A percentile compares a stretch with the other conserved stretches of the same genome.
These are phyloP conservation scores for Luzula sylvatica DNA, from an alignment of 176 grass and related monocot genomes.

Conservation along the genomic window DNA sequence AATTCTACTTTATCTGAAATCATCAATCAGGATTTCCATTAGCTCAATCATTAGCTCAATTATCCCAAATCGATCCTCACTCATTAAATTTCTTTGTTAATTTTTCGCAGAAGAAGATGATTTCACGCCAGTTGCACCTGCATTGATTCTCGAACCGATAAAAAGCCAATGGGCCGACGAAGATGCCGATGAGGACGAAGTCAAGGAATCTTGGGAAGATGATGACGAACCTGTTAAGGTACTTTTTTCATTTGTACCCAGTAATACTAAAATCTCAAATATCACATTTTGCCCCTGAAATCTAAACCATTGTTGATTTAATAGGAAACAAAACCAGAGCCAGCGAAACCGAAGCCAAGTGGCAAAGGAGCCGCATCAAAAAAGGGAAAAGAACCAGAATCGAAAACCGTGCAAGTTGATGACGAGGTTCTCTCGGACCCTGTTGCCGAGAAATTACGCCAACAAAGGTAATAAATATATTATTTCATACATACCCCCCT, in stretches of 20 bases:
- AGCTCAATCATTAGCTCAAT: not conserved
- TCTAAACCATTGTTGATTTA: not conserved
- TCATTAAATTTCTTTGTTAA: not conserved
- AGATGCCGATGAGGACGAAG: constrained; percentile 71
- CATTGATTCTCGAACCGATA: constrained; percentile 30
- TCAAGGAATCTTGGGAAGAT: constrained; percentile 92
- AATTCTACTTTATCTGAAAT: constrained; percentile 3
- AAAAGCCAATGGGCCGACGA: constrained; percentile 77
- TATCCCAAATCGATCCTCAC: constrained; percentile 1
- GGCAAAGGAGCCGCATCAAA: constrained; percentile 43
- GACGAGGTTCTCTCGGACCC: constrained; percentile 48
- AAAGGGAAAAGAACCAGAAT: constrained; percentile 60
- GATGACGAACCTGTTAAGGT: constrained; percentile 60
- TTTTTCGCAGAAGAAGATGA: constrained; percentile 52
- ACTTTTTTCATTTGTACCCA: constrained; percentile 11
- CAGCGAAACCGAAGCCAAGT: constrained; percentile 33
- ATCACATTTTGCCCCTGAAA: not conserved
- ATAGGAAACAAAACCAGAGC: constrained; percentile 52
- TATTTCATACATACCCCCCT: too few relatives aligned
- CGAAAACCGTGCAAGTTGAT: constrained; percentile 33
- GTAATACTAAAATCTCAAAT: too few relatives aligned
- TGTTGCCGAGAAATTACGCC: constrained; percentile 67
- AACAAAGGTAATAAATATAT: constrained; percentile 50
- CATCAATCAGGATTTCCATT: too few relatives aligned
- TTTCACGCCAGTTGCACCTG: constrained; percentile 40